phyloP scores from a whole-genome alignment of 2,329 filamentous ascomycete species.

The Leptodontidium sp. region DNA sequence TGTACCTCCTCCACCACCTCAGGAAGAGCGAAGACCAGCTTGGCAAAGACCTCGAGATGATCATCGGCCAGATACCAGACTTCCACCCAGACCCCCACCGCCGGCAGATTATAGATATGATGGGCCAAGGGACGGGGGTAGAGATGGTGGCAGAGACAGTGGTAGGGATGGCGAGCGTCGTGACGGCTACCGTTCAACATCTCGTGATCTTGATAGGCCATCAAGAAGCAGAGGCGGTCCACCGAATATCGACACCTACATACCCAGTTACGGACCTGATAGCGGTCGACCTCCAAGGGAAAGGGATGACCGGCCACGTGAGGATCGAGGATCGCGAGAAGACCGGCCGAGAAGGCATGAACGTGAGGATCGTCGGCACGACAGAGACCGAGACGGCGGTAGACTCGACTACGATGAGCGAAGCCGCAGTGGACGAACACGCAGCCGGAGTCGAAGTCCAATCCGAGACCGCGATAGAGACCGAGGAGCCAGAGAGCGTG shows the following conservation, averaged over 20 bases:
- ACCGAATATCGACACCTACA: slow-evolving; percentile 57
- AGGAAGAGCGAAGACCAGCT: slow-evolving; percentile 46
- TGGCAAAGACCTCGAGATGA: slow-evolving; percentile 43
- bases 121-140: slow-evolving; percentile 31
- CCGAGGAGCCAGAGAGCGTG: slow-evolving; percentile 51
- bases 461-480: slow-evolving; percentile 50
- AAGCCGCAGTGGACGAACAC: slow-evolving; percentile 46
- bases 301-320: slow-evolving; percentile 49
- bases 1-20: slow-evolving; percentile 37
- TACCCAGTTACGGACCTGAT: slow-evolving; percentile 56
- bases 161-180: slow-evolving; percentile 45
- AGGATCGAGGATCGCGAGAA: slow-evolving; percentile 46
- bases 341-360: slow-evolving; percentile 42
- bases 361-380: slow-evolving; percentile 48
- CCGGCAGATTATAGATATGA: slow-evolving; percentile 43
- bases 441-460: slow-evolving; percentile 57
- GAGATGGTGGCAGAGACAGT: slow-evolving; percentile 28
- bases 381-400: slow-evolving; percentile 50
- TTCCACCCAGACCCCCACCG: slow-evolving; percentile 44
- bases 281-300: slow-evolving; percentile 47
- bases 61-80: slow-evolving; percentile 41
- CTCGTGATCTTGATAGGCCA: slow-evolving; percentile 46
- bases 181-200: slow-evolving; percentile 52
- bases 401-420: slow-evolving; percentile 48
- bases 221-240: slow-evolving; percentile 39